Evolutionary conservation across 371 early-diverging fungal genomes (phyloP).

Genomic region (Coemansia sp.): DNA sequence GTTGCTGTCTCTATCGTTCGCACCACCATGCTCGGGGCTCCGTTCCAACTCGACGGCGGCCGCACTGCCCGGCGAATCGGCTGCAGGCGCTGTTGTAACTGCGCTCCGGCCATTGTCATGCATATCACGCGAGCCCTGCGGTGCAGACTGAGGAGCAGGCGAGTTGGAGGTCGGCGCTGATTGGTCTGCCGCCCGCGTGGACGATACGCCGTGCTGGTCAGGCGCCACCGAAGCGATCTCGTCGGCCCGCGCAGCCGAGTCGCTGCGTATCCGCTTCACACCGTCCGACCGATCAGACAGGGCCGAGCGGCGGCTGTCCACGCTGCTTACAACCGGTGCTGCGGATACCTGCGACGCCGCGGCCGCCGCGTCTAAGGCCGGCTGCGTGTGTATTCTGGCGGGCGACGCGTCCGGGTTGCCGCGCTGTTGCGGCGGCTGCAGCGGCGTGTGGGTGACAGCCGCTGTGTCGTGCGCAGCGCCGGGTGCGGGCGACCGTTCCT

Average conservation of each 20-base stretch:
- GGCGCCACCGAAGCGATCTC: background rate
- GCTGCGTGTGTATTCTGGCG: background rate
- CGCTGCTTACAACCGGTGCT: background rate
- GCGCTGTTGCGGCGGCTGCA: background rate
- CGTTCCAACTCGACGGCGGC: background rate
- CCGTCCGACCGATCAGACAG: conserved; percentile 15
- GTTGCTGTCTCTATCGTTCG: background rate
- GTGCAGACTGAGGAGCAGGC: conserved; percentile 3
- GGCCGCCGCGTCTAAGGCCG: background rate
- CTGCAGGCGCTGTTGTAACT: conserved; percentile 1
- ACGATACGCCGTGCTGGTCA: background rate
- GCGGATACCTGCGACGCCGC: background rate
- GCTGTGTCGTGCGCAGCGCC: conserved; percentile 11
- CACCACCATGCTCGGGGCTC: conserved; percentile 2
- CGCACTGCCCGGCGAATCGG: background rate
- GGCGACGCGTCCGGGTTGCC: background rate
- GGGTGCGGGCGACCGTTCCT: conserved; percentile 32
- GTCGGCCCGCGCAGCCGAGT: background rate
- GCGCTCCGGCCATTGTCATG: conserved; percentile 1
- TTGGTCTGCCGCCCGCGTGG: background rate
- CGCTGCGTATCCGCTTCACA: conserved; percentile 26
- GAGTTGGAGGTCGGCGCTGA: background rate
- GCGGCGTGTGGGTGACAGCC: conserved; percentile 1
- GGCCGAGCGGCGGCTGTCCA: conserved; percentile 4
- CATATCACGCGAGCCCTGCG: conserved; percentile 4